Percentiles rank a stretch among this genome's conserved stretches.
Conservation (phyloP, 495 filamentous ascomycete genomes). For the Penicillium desertorum region DNA sequence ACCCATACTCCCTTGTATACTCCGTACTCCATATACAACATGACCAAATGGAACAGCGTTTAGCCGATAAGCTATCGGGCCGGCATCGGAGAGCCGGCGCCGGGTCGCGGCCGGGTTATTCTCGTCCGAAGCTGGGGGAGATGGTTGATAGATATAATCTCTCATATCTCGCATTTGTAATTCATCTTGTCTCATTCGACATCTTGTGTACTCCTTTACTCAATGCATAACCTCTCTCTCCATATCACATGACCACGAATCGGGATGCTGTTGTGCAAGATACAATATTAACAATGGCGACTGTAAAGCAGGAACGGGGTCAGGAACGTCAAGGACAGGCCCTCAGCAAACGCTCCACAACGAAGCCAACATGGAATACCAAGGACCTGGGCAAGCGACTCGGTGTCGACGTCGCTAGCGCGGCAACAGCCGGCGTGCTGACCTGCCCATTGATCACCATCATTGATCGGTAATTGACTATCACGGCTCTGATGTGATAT, state of each 20-base stretch:
- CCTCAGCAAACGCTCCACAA: slow-evolving; percentile 15
- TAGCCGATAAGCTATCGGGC: slow-evolving; percentile 22
- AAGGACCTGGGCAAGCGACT: slow-evolving; percentile 66
- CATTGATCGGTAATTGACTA: slow-evolving; percentile 73
- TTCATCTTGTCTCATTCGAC: slow-evolving; percentile 21
- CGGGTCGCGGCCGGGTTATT: slow-evolving; percentile 29
- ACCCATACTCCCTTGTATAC: not conserved
- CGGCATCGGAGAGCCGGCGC: slow-evolving; percentile 38
- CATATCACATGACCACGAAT: slow-evolving; percentile 30
- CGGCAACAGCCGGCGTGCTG: slow-evolving; percentile 72
- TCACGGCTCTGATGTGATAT: not conserved
- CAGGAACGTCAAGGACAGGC: slow-evolving; percentile 14
- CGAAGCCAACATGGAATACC: slow-evolving; percentile 66
- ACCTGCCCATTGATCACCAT: slow-evolving; percentile 87
- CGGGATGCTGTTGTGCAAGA: slow-evolving; percentile 35
- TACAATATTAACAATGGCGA: slow-evolving; percentile 30
- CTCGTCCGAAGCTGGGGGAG: slow-evolving; percentile 28
- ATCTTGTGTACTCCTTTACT: slow-evolving; percentile 3
- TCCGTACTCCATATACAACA: not conserved
- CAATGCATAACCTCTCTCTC: slow-evolving; percentile 1
- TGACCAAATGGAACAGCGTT: slow-evolving; percentile 9
- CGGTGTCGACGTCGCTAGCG: slow-evolving; percentile 70
- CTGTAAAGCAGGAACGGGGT: slow-evolving; percentile 18
- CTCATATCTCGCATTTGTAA: slow-evolving; percentile 18
- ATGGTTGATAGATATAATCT: slow-evolving; percentile 6